Percentiles rank a stretch among this genome's conserved stretches.
These are phyloP conservation scores for Trichosporon inkin DNA, from an alignment of 1,284 basidiomycete species.

Conservation along the genomic window DNA sequence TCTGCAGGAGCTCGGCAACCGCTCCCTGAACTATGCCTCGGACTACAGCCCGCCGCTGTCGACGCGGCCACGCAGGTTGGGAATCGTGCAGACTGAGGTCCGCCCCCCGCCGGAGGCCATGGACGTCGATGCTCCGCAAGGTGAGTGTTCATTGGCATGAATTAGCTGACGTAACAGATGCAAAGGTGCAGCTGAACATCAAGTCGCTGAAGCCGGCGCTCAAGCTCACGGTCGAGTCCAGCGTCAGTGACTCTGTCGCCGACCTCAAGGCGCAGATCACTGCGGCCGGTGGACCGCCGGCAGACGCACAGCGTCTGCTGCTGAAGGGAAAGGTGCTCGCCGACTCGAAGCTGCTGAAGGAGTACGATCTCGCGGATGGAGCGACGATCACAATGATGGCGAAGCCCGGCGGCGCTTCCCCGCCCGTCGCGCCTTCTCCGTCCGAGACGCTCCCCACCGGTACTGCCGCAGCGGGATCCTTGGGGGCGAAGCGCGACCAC, in stretches of 20 bases:
- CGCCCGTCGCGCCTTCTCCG: constrained; percentile 14
- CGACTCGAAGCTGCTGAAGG: constrained; percentile 77
- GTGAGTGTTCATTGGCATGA: constrained; percentile 16
- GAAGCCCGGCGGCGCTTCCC: constrained; percentile 64
- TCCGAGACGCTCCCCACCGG: background rate
- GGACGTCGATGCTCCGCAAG: constrained; percentile 27
- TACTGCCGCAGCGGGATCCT: background rate
- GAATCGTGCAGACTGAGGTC: constrained; percentile 58
- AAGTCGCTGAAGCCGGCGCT: constrained; percentile 85
- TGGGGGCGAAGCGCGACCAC: constrained; percentile 8
- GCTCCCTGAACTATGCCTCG: constrained; percentile 66
- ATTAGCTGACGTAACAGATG: constrained; percentile 22
- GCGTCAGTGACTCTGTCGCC: constrained; percentile 72
- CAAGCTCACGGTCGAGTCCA: constrained; percentile 62
- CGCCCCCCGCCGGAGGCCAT: constrained; percentile 42
- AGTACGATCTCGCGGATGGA: constrained; percentile 75
- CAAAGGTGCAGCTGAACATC: constrained; percentile 66
- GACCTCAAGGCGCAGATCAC: constrained; percentile 69
- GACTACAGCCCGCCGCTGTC: constrained; percentile 71
- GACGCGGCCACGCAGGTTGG: constrained; percentile 67
- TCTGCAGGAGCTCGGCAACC: constrained; percentile 62
- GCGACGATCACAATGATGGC: constrained; percentile 76
- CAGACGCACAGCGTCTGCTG: constrained; percentile 74
- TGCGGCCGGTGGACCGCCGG: constrained; percentile 58
- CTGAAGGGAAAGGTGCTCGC: constrained; percentile 87